These are phyloP conservation scores for Blastosporella zonata DNA, from an alignment of 1,284 basidiomycete genomes.

Conservation along the genomic window DNA sequence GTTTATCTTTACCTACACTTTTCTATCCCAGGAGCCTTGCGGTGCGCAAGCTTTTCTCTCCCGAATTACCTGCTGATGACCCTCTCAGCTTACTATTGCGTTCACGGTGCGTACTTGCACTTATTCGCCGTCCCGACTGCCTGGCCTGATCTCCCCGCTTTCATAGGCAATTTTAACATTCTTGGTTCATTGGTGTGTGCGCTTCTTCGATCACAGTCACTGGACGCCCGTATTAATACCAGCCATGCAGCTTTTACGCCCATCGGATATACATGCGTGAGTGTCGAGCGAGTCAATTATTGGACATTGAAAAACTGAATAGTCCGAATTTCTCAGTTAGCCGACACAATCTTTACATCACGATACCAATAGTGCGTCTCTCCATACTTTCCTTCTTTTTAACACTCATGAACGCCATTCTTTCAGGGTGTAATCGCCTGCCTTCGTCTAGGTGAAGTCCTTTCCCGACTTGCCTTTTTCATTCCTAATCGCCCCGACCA, in stretches of 20 bases:
- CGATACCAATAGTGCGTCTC: slow-evolving; percentile 32
- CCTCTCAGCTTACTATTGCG: slow-evolving; percentile 41
- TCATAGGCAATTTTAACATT: slow-evolving; percentile 36
- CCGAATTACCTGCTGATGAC: slow-evolving; percentile 1
- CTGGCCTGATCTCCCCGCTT: neutral
- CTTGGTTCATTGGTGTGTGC: slow-evolving; percentile 36
- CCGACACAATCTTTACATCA: slow-evolving; percentile 34
- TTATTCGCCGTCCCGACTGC: too few relatives aligned
- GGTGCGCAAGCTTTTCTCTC: slow-evolving; percentile 28
- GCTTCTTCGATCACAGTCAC: neutral
- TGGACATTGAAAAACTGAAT: neutral
- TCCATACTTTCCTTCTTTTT: neutral
- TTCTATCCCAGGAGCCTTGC: slow-evolving; percentile 35
- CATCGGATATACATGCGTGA: slow-evolving; percentile 38
- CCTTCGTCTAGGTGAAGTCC: slow-evolving; percentile 27
- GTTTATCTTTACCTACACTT: neutral
- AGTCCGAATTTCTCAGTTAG: slow-evolving; percentile 32
- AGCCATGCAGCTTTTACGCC: slow-evolving; percentile 28
- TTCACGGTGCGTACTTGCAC: slow-evolving; percentile 34
- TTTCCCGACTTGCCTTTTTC: too few relatives aligned
- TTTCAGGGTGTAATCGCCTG: slow-evolving; percentile 28
- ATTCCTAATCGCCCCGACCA: neutral
- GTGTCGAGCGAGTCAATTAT: slow-evolving; percentile 9
- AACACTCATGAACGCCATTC: neutral
- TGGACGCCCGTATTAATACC: neutral